Percentiles rank a stretch among this genome's conserved stretches.
Evolutionary conservation across 805 yeast species (phyloP).

Genomic region (Teunomyces panamensis): DNA sequence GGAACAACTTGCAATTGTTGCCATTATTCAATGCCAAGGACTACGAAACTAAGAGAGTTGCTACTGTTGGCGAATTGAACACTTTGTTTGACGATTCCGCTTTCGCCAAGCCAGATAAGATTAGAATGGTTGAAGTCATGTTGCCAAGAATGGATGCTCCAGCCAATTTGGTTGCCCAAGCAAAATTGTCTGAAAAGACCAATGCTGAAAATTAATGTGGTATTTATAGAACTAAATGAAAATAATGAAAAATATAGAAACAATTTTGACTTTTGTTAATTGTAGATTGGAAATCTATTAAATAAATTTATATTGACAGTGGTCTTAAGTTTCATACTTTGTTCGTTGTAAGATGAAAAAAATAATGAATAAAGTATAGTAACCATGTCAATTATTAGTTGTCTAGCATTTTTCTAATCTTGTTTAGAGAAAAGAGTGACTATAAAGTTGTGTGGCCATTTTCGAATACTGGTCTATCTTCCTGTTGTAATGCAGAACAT

Average conservation of each 20-base stretch:
- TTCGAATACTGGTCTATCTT: conserved; percentile 19
- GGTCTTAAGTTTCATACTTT: too few species aligned
- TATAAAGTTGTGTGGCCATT: background rate
- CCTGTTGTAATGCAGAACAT: conserved; percentile 23
- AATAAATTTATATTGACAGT: too few species aligned
- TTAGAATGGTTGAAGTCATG: conserved; percentile 19
- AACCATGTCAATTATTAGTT: too few species aligned
- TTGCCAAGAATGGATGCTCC: conserved; percentile 21
- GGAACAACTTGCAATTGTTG: conserved; percentile 16
- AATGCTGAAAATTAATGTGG: conserved; percentile 12
- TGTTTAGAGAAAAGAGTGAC: too few species aligned
- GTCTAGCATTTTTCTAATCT: too few species aligned
- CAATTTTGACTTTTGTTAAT: too few species aligned
- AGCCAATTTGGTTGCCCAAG: conserved; percentile 24
- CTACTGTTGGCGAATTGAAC: conserved; percentile 15
- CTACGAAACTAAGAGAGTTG: conserved; percentile 12
- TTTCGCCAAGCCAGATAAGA: conserved; percentile 14
- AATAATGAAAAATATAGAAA: background rate
- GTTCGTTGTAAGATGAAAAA: too few species aligned
- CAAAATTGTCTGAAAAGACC: conserved; percentile 29
- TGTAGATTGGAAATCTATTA: too few species aligned
- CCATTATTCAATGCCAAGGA: conserved; percentile 16
- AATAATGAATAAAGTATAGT: background rate
- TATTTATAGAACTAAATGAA: background rate
- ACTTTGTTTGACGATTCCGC: conserved; percentile 12